Evolutionary conservation across 2,329 filamentous ascomycete species (phyloP), one percentile per base, ranked within the genome.

Genomic region (Clarireedia sp.): DNA sequence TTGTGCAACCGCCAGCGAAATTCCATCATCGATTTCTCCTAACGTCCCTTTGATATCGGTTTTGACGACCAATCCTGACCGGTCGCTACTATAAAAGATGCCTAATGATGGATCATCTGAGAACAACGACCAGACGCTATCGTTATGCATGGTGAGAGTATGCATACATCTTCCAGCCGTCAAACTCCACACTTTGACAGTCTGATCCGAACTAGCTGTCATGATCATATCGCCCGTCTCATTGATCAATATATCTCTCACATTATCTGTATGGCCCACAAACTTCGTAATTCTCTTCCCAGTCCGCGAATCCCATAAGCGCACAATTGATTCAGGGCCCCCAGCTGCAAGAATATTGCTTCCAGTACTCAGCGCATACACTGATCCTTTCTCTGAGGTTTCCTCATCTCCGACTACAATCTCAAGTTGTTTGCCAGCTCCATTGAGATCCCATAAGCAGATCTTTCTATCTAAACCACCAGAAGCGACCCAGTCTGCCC

Each of bases 71-170:
- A 96, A 73, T 2, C 94, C 94, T 1, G 90, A 91, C 51, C 92
- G 85, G 71, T 99, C 94, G 63, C 87, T 89, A 55, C 92, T 97
- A 74, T 97, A 97, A 71, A 99, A 97, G 29, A 96, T 81, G 9
- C 86, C 86, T 3, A 99, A 79, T 57, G 87, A 80, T 0, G 91
- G 90, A 64, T 95, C 83, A 53, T 92, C 85, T 0, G 94, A 96
- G 71, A 87, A 95, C 21, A 99, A 77, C 1, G 90, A 95, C 94
- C 94, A 99, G 21, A 99, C 89, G 68, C 91, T 96, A 68, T 96
- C 90, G 68, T 95, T 95, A 73, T 99, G 94, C 94, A 99, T 99
- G 54, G 91, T 96, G 64, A 99, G 80, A 0, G 94, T 99, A 72
- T 96, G 90, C 86, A 97, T 92, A 77, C 94, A 99, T 63, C 94